These are phyloP conservation scores for Ramichloridium luteum DNA, from an alignment of 2,329 filamentous ascomycete genomes.

Conservation along the genomic window DNA sequence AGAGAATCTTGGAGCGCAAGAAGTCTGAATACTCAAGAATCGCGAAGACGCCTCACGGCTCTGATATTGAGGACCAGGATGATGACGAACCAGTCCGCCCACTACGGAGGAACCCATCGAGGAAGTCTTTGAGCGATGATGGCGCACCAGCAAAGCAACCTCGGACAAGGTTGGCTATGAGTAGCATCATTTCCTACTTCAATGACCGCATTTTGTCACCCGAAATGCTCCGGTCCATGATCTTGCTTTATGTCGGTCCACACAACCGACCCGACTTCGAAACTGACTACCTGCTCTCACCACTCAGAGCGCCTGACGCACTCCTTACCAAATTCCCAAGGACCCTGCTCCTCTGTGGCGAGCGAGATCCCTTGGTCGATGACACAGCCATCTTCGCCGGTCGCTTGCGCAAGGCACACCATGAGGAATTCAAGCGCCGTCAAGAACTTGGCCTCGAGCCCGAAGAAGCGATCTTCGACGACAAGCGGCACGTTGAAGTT, in stretches of 20 bases:
- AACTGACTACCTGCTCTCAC: constrained; percentile 81
- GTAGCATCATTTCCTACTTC: constrained; percentile 96
- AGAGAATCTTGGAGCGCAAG: constrained; percentile 67
- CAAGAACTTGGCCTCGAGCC: constrained; percentile 44
- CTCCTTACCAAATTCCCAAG: constrained; percentile 82
- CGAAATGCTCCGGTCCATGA: constrained; percentile 99
- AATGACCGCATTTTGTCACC: constrained; percentile 89
- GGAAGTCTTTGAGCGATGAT: constrained; percentile 19
- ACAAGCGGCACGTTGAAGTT: constrained; percentile 58
- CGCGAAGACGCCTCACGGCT: constrained; percentile 70
- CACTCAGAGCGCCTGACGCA: constrained; percentile 74
- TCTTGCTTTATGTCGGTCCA: constrained; percentile 90
- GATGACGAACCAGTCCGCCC: constrained; percentile 6
- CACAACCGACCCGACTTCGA: constrained; percentile 87
- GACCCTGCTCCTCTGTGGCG: constrained; percentile 85
- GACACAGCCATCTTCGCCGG: constrained; percentile 96
- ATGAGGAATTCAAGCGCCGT: constrained; percentile 42
- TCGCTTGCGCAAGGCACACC: constrained; percentile 66
- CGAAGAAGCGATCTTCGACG: constrained; percentile 44
- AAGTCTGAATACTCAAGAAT: constrained; percentile 77
- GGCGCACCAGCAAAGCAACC: constrained; percentile 25
- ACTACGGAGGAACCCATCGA: constrained; percentile 20
- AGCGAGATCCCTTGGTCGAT: constrained; percentile 88
- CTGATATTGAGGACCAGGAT: constrained; percentile 55
- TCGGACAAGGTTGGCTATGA: constrained; percentile 79